Evolutionary conservation across 1,139 yeast species (phyloP), one percentile per base, ranked within the genome.

Genomic region (Hyphopichia pseudoburtonii): DNA sequence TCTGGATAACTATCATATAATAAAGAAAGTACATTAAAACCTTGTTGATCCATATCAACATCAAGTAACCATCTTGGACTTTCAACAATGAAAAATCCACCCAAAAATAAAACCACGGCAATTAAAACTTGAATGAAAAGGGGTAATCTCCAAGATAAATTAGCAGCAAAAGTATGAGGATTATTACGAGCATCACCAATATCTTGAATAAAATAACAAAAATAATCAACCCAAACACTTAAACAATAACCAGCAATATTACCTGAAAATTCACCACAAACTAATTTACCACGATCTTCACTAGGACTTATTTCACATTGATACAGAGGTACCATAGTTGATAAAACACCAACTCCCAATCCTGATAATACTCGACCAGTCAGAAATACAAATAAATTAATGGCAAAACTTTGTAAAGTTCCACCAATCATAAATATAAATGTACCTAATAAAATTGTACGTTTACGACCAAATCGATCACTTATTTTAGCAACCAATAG

Each of bases 11-110:
- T 80, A 10, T 88, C 81, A 47, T 86, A 86, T 34, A 90, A 67
- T 51, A 87, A 82, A n/a, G 90, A 84, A 50, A 89, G 75, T 10
- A 87, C 96, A 35, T 84, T 72, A 52, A 86, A 75, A 2, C 80
- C 82, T 43, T 71, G 72, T 43, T 63, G 70, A 44, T 76, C 81
- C 42, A 55, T 57, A 41, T 75, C 78, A 14, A 67, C 73, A 42
- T 74, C 78, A 21, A 76, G 55, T 30, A 76, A 57, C 77, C 78
- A 76, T 39, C 82, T 57, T 3, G 82, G 82, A 35, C 77, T 68
- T 46, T 76, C 82, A 12, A 76, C 81, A 14, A 76, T 66, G 51
- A 74, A 73, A 40, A 76, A 68, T 2, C 79, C 79, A 3, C 82
- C 82, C 19, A 71, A 31, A 18, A 75, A 64, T 26, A 76, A 54